A percentile compares a stretch with the other conserved stretches of the same genome.
These are phyloP conservation scores for Fusarium sp. DNA, from an alignment of 2,329 filamentous ascomycete species.

Conservation along the genomic window DNA sequence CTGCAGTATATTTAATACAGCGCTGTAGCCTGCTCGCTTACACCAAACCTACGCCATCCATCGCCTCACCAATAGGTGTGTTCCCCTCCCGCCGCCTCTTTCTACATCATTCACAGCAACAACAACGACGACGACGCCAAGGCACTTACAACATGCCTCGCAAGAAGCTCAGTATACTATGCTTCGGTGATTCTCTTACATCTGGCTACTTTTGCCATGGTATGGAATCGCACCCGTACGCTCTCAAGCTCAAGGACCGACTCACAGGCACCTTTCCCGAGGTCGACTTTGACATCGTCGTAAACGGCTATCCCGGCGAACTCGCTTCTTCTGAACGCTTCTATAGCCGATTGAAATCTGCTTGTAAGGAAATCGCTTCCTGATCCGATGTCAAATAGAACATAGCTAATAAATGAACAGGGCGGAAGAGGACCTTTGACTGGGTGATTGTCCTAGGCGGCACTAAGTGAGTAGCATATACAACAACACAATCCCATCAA, in stretches of 20 bases:
- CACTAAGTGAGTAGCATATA: constrained; percentile 63
- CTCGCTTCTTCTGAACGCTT: constrained; percentile 55
- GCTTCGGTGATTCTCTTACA: constrained; percentile 75
- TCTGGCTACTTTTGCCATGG: constrained; percentile 64
- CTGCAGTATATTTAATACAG: background rate
- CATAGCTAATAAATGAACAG: constrained; percentile 29
- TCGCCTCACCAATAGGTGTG: constrained; percentile 3
- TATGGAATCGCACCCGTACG: constrained; percentile 65
- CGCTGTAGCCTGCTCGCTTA: constrained; percentile 32
- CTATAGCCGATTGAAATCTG: constrained; percentile 48
- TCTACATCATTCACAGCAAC: constrained; percentile 1
- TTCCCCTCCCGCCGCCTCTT: constrained; percentile 11
- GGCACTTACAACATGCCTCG: constrained; percentile 42
- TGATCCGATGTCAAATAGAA: background rate
- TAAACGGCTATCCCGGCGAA: constrained; percentile 66
- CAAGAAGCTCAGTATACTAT: constrained; percentile 66
- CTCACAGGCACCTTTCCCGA: constrained; percentile 61
- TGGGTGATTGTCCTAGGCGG: constrained; percentile 74
- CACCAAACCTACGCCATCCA: constrained; percentile 26
- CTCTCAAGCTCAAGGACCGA: constrained; percentile 59
- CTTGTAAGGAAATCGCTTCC: constrained; percentile 49
- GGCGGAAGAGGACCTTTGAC: constrained; percentile 58
- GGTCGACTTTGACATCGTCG: constrained; percentile 58
- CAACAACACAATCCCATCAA: background rate
- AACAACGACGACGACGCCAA: background rate